Conservation (phyloP, 2,329 filamentous ascomycete species). For the Penicillium occitanis region DNA sequence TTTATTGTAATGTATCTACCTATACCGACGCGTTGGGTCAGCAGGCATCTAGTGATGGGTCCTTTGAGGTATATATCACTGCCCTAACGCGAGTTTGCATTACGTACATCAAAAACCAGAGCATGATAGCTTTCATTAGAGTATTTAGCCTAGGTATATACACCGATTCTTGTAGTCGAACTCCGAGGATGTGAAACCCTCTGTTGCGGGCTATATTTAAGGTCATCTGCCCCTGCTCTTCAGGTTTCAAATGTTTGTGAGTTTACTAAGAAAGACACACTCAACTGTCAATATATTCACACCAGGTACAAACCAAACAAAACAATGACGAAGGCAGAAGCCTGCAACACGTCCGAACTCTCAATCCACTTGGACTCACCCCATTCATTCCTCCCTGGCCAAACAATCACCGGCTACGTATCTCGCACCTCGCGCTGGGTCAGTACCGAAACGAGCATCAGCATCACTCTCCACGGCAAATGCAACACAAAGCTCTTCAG, state of each 20-base stretch:
- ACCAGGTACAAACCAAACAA: neutral
- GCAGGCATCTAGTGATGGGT: neutral
- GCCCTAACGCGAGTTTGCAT: neutral
- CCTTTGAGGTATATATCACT: neutral
- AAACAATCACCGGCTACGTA: neutral
- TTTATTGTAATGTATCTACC: neutral
- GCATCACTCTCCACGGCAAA: neutral
- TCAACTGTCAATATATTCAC: neutral
- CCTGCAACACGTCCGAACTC: neutral
- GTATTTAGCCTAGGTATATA: neutral
- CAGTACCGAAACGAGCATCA: neutral
- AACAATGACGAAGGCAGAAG: neutral
- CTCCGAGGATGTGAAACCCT: neutral
- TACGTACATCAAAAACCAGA: neutral
- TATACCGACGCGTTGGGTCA: neutral
- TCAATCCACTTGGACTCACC: neutral
- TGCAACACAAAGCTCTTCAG: neutral
- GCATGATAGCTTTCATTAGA: neutral
- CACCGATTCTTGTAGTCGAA: neutral
- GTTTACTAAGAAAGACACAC: no score
- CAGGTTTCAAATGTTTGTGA: neutral
- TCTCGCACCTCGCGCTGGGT: neutral
- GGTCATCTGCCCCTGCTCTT: neutral
- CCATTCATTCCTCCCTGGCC: neutral
- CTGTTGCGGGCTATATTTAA: neutral